Evolutionary conservation across 345 rosid genomes (phyloP).

Genomic region (Conringia planisiliqua): DNA sequence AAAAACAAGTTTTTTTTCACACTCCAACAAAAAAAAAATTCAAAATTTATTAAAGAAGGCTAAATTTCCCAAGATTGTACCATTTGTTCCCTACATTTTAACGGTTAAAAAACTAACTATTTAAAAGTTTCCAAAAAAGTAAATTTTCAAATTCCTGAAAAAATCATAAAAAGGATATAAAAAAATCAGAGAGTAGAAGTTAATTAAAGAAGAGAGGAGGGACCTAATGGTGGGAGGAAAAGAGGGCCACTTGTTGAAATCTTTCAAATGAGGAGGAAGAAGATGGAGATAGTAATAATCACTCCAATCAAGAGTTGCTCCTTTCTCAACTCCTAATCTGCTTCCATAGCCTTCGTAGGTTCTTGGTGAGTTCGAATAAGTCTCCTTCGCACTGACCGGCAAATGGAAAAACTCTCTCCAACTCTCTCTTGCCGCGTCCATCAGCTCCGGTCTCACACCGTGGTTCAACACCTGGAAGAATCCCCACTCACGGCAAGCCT

Average conservation of each 20-base stretch:
- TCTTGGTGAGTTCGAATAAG: conserved; percentile 63
- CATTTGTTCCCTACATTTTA: neutral
- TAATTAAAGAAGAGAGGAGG: neutral
- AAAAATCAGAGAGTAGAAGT: neutral
- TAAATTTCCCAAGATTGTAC: neutral
- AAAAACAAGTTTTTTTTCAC: neutral
- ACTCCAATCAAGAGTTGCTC: conserved; percentile 93
- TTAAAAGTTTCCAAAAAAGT: neutral
- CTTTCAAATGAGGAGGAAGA: conserved; percentile 55
- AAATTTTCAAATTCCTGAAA: neutral
- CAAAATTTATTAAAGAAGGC: neutral
- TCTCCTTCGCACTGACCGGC: conserved; percentile 65
- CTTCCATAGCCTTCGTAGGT: conserved; percentile 97
- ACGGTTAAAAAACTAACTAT: neutral
- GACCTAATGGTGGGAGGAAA: conserved; percentile 66
- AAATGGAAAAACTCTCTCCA: conserved; percentile 82
- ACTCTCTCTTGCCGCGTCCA: conserved; percentile 56
- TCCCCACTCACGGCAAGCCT: conserved; percentile 85
- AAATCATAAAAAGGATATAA: neutral
- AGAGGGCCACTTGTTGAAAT: conserved; percentile 78
- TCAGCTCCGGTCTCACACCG: conserved; percentile 57
- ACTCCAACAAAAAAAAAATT: neutral
- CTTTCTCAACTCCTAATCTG: conserved; percentile 75
- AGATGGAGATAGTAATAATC: conserved; percentile 84
- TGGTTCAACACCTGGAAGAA: conserved; percentile 89